These are phyloP conservation scores for Primulina tabacum DNA, from an alignment of 257 asterid genomes.

Conservation along the genomic window DNA sequence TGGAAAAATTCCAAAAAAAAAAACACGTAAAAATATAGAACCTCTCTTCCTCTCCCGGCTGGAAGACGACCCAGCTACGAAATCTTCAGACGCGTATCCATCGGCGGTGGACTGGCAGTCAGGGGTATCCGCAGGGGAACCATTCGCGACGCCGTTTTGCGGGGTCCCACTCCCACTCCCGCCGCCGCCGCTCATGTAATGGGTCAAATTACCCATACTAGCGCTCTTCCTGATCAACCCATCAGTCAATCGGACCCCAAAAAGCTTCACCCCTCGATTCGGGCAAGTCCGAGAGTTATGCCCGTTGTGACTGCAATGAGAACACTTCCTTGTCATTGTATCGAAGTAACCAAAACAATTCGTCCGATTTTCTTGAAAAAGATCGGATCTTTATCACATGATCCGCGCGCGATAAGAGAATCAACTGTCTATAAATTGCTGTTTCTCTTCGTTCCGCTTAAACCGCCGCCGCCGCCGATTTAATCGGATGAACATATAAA, in stretches of 20 bases:
- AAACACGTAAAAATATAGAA: conserved; percentile 10
- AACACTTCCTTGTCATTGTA: conserved; percentile 86
- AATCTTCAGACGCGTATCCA: conserved; percentile 96
- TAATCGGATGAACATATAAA: neutral
- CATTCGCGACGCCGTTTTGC: conserved; percentile 53
- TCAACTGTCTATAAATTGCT: neutral
- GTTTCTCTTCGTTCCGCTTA: neutral
- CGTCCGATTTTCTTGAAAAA: neutral
- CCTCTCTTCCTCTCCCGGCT: conserved; percentile 98
- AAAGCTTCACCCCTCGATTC: conserved; percentile 92
- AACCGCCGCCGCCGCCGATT: neutral
- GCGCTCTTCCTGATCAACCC: conserved; percentile 98
- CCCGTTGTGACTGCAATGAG: conserved; percentile 99
- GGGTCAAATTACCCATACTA: conserved; percentile 98
- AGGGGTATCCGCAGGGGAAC: conserved; percentile 80
- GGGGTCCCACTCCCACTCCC: conserved; percentile 56
- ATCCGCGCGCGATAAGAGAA: neutral
- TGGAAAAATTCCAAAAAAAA: neutral
- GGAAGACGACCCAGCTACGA: conserved; percentile 87
- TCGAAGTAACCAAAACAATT: neutral
- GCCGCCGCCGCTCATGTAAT: conserved; percentile 49
- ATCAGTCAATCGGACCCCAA: conserved; percentile 97
- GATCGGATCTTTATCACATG: neutral
- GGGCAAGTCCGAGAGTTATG: conserved; percentile 98
- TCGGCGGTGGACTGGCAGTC: conserved; percentile 78